Evolutionary conservation across 2,329 filamentous ascomycete species (phyloP).

Genomic region (Penicillium sp.): DNA sequence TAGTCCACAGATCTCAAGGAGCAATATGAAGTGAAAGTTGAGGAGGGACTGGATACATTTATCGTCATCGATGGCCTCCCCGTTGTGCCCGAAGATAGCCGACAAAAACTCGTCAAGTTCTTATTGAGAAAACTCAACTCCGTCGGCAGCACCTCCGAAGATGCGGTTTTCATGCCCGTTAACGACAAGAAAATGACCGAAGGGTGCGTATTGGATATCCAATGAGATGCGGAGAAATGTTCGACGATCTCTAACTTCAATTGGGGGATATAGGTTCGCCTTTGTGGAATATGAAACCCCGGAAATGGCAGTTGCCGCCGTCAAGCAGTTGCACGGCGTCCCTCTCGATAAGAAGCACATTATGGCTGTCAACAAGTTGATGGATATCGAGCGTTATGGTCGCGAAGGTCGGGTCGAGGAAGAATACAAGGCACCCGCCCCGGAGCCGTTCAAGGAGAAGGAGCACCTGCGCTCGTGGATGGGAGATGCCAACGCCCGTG

Average conservation of each 20-base stretch:
- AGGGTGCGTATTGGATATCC: conserved; percentile 57
- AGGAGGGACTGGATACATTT: conserved; percentile 94
- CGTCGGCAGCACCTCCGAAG: conserved; percentile 80
- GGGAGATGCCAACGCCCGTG: conserved; percentile 80
- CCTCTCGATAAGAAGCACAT: conserved; percentile 97
- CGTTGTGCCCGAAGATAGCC: conserved; percentile 82
- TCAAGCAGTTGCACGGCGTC: conserved; percentile 80
- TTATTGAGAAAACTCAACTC: conserved; percentile 87
- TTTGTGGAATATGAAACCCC: conserved; percentile 95
- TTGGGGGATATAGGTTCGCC: conserved; percentile 66
- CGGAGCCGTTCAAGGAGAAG: conserved; percentile 83
- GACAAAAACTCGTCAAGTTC: conserved; percentile 93
- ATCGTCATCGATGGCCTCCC: conserved; percentile 95
- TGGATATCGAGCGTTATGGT: conserved; percentile 94
- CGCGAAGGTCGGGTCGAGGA: conserved; percentile 92
- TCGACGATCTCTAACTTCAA: conserved; percentile 4
- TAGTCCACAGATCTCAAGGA: conserved; percentile 69
- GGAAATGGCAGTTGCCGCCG: conserved; percentile 83
- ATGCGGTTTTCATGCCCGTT: conserved; percentile 90
- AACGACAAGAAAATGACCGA: conserved; percentile 81
- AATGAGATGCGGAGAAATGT: neutral
- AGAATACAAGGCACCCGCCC: conserved; percentile 76
- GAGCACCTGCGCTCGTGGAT: conserved; percentile 95
- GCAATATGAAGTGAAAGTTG: conserved; percentile 92
- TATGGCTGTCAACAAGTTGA: conserved; percentile 94